Percentiles rank a stretch among this genome's conserved stretches.
Conservation (phyloP, 768 basidiomycete species). For the Ramaria sp. region DNA sequence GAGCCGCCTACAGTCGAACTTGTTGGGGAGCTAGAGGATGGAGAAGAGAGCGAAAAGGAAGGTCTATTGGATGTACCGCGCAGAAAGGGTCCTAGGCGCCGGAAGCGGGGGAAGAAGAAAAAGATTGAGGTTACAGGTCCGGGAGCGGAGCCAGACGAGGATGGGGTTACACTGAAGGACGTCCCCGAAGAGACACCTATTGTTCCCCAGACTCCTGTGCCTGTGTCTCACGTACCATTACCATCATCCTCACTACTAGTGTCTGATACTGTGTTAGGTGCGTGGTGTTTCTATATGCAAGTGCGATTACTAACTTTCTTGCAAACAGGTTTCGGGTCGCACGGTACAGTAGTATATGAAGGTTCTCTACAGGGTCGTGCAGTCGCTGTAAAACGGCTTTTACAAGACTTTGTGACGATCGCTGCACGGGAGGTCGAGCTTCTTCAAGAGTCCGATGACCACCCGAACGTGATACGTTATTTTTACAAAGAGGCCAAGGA, state of each 20-base stretch:
- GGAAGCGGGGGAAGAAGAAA: slow-evolving; percentile 30
- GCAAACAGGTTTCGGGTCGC: slow-evolving; percentile 76
- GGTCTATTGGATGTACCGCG: slow-evolving; percentile 34
- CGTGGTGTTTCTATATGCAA: slow-evolving; percentile 15
- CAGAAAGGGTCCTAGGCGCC: slow-evolving; percentile 18
- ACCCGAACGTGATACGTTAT: slow-evolving; percentile 96
- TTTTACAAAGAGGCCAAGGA: slow-evolving; percentile 93
- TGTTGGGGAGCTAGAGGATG: slow-evolving; percentile 24
- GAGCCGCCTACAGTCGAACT: not conserved
- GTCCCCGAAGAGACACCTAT: slow-evolving; percentile 9
- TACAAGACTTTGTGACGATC: slow-evolving; percentile 92
- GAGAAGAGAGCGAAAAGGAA: slow-evolving; percentile 53
- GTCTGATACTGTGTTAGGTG: slow-evolving; percentile 68
- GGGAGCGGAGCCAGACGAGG: slow-evolving; percentile 14
- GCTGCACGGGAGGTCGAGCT: slow-evolving; percentile 90
- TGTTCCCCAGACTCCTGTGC: not conserved
- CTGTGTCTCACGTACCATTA: slow-evolving; percentile 15
- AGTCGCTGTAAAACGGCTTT: slow-evolving; percentile 94
- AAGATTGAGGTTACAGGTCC: slow-evolving; percentile 19
- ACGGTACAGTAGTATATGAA: slow-evolving; percentile 91
- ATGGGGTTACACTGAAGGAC: slow-evolving; percentile 12
- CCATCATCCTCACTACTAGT: slow-evolving; percentile 47
- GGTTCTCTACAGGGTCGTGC: slow-evolving; percentile 95
- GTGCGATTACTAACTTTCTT: slow-evolving; percentile 8
- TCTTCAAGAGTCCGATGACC: slow-evolving; percentile 94